Base-by-base conservation (phyloP, 2,329 filamentous ascomycete genomes). In the Pseudogymnoascus destructans region DNA sequence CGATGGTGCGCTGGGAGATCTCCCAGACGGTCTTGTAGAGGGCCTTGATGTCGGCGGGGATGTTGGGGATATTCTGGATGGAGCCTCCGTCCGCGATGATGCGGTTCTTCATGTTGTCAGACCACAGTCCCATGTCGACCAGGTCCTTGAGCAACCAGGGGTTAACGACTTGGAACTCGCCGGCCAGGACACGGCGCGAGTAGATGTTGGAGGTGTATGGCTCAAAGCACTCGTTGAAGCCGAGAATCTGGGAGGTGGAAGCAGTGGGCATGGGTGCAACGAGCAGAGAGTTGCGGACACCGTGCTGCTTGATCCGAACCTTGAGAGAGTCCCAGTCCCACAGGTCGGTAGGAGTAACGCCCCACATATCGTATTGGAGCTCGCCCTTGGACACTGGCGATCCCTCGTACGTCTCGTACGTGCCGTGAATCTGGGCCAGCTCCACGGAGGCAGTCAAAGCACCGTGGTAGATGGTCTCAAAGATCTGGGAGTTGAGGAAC, bases 1-100 rank as follows among this genome's bases (percentile, higher is more conserved):
- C 84, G 65, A 98, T 91, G 46, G 84, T 89, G 64, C 90, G 87
- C 77, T 98, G 93, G 17, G 89, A 95, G 68, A 98, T 96, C 72
- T 98, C 93, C 93, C 93, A 98, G 19, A 98, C 93, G 2, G 93
- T 98, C 85, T 98, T 98, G 82, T 98, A 98, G 5, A 98, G 81
- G 36, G 86, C 84, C 79, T 98, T 98, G 79, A 95, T 87, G 66
- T 98, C 93, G 30, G 87, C 82, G 11, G 93, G 92, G 63, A 98
- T 96, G 75, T 95, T 97, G 70, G 92, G 88, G 63, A 98, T 92
- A 73, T 93, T 92, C 74, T 97, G 93, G 59, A 98, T 87, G 17
- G 92, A 97, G 64, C 93, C 93, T 65, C 89, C 89, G 62, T 96
- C 92, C 59, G 93, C 87, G 69, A 98, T 98, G 79, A 98, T 98